Conservation (phyloP, 352 stramenopile species). For the Globisporangium emineosum region DNA sequence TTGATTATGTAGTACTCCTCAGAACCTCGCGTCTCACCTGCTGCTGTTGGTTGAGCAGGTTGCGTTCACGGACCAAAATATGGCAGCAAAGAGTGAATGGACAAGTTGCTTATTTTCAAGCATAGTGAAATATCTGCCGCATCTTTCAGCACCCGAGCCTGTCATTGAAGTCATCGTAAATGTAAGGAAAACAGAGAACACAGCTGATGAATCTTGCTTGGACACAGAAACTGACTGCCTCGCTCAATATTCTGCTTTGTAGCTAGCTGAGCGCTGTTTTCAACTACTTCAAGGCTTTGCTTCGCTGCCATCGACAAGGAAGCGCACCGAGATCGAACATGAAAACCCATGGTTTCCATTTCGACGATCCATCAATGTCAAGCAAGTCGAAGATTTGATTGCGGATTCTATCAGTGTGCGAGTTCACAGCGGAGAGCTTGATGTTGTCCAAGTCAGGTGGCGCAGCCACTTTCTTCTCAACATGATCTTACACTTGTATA, state of each 20-base stretch:
- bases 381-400: slow-evolving; percentile 24
- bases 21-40: neutral
- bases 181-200: slow-evolving; percentile 1
- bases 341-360: slow-evolving; percentile 49
- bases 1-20: neutral
- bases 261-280: slow-evolving; percentile 10
- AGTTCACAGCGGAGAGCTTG: slow-evolving; percentile 9
- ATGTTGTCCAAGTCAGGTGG: neutral
- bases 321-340: slow-evolving; percentile 9
- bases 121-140: slow-evolving; percentile 6
- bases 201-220: neutral
- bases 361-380: slow-evolving; percentile 20
- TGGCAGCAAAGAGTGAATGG: neutral
- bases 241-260: neutral
- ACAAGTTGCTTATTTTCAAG: slow-evolving; percentile 3
- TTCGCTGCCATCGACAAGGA: neutral
- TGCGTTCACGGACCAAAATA: neutral
- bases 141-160: neutral
- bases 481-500: slow-evolving; percentile 1
- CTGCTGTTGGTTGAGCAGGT: slow-evolving; percentile 2
- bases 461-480: slow-evolving; percentile 6
- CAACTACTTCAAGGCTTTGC: neutral
- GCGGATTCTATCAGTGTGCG: slow-evolving; percentile 16
- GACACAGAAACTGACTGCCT: neutral
- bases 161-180: slow-evolving; percentile 6